Conservation (phyloP, 2,329 filamentous ascomycete genomes). For the Chaetoscypha palmicola region DNA sequence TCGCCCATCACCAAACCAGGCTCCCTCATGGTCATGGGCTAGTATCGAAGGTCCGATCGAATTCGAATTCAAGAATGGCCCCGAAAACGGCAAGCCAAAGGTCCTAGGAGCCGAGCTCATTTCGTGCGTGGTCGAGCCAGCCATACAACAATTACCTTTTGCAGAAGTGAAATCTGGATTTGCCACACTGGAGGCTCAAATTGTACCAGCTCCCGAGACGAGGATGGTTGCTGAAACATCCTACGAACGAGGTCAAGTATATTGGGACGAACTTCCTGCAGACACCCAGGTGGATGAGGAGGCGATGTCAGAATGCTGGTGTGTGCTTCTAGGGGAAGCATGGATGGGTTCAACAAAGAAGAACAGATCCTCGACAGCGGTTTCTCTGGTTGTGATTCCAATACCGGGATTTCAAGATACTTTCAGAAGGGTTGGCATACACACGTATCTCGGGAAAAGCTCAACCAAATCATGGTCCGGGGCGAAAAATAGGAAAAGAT, state of each 20-base stretch:
- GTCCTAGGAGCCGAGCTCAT: slow-evolving; percentile 1
- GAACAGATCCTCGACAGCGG: background rate
- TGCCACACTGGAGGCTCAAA: background rate
- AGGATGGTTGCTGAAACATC: background rate
- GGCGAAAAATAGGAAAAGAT: background rate
- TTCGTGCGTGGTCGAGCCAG: background rate
- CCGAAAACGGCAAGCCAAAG: background rate
- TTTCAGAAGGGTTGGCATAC: slow-evolving; percentile 1
- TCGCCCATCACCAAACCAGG: background rate
- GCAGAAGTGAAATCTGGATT: background rate
- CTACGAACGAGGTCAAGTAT: background rate
- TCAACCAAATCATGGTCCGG: slow-evolving; percentile 3
- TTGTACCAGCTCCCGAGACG: background rate
- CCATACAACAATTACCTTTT: background rate
- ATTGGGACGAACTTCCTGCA: background rate
- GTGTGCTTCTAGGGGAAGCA: slow-evolving; percentile 4
- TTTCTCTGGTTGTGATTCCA: background rate
- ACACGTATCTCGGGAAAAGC: background rate
- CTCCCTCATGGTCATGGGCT: slow-evolving; percentile 6
- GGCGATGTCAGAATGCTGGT: background rate
- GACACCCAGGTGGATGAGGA: background rate
- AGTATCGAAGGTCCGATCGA: slow-evolving; percentile 5
- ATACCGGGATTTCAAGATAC: background rate
- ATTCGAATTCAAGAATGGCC: slow-evolving; percentile 5
- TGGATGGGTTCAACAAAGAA: background rate